A percentile compares a stretch with the other conserved stretches of the same genome.
These are phyloP conservation scores for Cercospora beticola DNA, from an alignment of 2,329 filamentous ascomycete species.

Conservation along the genomic window DNA sequence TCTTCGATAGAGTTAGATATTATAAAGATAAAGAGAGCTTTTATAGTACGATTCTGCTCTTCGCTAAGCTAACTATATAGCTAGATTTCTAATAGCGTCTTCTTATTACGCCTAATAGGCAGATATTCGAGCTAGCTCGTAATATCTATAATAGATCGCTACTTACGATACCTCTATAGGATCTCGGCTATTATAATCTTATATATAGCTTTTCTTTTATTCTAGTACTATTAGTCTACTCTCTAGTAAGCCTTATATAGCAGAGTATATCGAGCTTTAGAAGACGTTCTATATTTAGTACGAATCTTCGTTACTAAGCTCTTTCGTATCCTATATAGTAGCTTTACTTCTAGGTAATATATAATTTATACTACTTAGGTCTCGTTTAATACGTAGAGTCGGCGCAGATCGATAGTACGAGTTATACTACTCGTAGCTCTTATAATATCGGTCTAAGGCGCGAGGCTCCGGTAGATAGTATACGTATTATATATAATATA, in stretches of 20 bases:
- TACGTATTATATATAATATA: background rate
- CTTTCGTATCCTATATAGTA: background rate
- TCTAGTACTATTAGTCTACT: background rate
- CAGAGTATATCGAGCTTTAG: background rate
- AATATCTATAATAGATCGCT: slow-evolving; percentile 6
- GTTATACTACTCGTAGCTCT: slow-evolving; percentile 8
- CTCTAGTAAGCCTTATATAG: slow-evolving; percentile 6
- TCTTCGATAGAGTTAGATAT: slow-evolving; percentile 1
- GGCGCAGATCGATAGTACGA: slow-evolving; percentile 4
- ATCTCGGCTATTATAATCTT: slow-evolving; percentile 6
- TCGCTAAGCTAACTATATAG: background rate
- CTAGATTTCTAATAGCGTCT: background rate
- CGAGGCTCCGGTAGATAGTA: background rate
- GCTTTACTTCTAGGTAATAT: background rate
- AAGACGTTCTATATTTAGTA: background rate
- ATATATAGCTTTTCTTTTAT: background rate
- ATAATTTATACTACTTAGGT: slow-evolving; percentile 1
- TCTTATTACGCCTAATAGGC: background rate
- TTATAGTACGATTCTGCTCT: slow-evolving; percentile 2
- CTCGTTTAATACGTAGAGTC: background rate
- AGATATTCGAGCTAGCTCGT: background rate
- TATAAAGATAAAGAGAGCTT: slow-evolving; percentile 6
- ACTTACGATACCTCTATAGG: slow-evolving; percentile 1
- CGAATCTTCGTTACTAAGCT: background rate
- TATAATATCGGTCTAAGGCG: background rate